These are phyloP conservation scores for Striga hermonthica DNA, from an alignment of 305 asterid species.

Conservation along the genomic window DNA sequence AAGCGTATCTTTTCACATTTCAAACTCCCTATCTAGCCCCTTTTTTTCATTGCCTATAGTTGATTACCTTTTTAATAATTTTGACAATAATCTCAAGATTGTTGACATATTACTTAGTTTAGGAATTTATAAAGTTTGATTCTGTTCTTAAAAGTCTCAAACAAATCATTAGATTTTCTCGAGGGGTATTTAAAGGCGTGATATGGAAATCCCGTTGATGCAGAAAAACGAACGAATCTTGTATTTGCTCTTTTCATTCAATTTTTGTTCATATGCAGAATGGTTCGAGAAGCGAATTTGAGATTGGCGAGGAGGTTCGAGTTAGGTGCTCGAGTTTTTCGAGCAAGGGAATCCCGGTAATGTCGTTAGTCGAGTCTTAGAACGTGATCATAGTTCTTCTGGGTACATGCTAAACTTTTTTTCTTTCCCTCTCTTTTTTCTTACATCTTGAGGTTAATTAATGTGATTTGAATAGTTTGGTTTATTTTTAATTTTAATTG, in stretches of 20 bases:
- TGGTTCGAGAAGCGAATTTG: conserved; percentile 47
- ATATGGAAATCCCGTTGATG: not conserved
- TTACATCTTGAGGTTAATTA: not conserved
- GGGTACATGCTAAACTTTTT: not conserved
- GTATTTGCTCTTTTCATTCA: conserved; percentile 8
- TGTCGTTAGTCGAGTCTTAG: conserved; percentile 47
- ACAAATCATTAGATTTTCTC: not conserved
- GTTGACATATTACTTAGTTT: not conserved
- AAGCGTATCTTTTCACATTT: not conserved
- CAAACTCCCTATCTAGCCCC: not conserved
- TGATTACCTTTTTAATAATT: not conserved
- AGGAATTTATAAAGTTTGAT: not conserved
- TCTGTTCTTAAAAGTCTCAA: not conserved
- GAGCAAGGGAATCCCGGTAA: conserved; percentile 76
- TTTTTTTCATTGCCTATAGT: not conserved
- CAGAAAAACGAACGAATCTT: not conserved
- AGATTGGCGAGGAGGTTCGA: conserved; percentile 62
- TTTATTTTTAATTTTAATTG: not conserved
- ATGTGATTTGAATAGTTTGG: not conserved
- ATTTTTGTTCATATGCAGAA: conserved; percentile 36
- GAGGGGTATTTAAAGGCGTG: not conserved
- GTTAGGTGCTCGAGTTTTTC: conserved; percentile 79
- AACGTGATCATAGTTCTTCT: not conserved
- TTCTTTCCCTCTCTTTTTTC: not conserved
- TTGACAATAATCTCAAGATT: not conserved